Percentiles rank a stretch among this genome's conserved stretches.
phyloP scores from a whole-genome alignment of 2,329 filamentous ascomycete species.

The Arachnopeziza araneosa region DNA sequence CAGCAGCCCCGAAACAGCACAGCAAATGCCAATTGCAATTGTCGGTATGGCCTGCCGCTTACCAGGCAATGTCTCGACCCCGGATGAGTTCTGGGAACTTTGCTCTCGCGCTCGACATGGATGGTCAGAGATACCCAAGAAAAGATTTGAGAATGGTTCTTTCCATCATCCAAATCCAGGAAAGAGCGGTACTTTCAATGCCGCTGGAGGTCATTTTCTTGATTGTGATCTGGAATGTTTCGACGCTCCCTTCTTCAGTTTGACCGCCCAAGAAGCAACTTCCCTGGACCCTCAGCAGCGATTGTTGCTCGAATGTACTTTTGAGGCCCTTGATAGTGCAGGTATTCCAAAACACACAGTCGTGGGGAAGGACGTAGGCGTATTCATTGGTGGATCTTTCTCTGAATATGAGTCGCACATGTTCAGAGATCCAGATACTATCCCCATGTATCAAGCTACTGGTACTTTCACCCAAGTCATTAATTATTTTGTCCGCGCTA shows the following conservation, averaged over 20 bases:
- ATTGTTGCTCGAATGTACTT: slow-evolving; percentile 61
- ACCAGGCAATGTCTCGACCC: slow-evolving; percentile 19
- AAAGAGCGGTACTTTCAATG: slow-evolving; percentile 13
- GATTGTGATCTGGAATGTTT: slow-evolving; percentile 38
- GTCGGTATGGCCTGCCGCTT: slow-evolving; percentile 12
- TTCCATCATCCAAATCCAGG: slow-evolving; percentile 46
- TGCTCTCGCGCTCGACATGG: slow-evolving; percentile 33
- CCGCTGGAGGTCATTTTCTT: not conserved
- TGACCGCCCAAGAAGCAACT: slow-evolving; percentile 72
- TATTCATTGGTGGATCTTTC: slow-evolving; percentile 17
- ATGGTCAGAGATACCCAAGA: slow-evolving; percentile 29
- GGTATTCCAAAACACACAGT: slow-evolving; percentile 50
- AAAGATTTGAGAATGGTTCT: slow-evolving; percentile 44
- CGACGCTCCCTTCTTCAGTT: slow-evolving; percentile 76
- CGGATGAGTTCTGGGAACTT: slow-evolving; percentile 28
- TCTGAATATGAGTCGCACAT: slow-evolving; percentile 18
- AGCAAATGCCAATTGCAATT: slow-evolving; percentile 9
- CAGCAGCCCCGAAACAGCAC: not conserved
- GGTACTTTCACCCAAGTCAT: slow-evolving; percentile 7
- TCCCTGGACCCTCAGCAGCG: slow-evolving; percentile 77
- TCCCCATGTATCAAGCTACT: slow-evolving; percentile 16
- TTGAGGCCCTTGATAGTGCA: slow-evolving; percentile 74
- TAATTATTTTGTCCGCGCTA: slow-evolving; percentile 3
- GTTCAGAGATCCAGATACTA: slow-evolving; percentile 13
- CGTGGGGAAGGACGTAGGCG: slow-evolving; percentile 34